Evolutionary conservation across 495 filamentous ascomycete genomes (phyloP).

Genomic region (Aspergillus nidulans): DNA sequence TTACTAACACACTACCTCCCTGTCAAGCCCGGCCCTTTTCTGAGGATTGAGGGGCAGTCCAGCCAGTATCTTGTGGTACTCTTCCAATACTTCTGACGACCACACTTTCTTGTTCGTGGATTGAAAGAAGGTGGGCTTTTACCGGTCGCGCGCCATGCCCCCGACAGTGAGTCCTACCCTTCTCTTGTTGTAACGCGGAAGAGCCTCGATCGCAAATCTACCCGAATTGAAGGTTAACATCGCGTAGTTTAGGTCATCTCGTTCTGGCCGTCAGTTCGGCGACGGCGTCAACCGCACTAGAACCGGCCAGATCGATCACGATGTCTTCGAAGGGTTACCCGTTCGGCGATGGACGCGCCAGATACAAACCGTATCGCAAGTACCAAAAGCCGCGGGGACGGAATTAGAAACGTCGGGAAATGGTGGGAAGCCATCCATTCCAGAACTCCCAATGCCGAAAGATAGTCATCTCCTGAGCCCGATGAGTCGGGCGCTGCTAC

Average conservation of each 20-base stretch:
- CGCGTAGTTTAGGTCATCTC: constrained; percentile 43
- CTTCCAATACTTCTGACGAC: neutral
- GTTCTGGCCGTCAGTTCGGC: constrained; percentile 40
- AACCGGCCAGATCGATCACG: constrained; percentile 80
- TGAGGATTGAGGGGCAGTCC: neutral
- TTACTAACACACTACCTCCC: neutral
- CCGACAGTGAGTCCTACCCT: constrained; percentile 37
- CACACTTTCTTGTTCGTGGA: neutral
- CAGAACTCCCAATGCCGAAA: constrained; percentile 72
- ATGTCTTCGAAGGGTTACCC: constrained; percentile 92
- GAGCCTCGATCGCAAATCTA: neutral
- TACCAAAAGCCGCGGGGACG: constrained; percentile 50
- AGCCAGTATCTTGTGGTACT: neutral
- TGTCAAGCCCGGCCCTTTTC: neutral
- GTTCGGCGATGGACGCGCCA: constrained; percentile 85
- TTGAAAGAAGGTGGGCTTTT: constrained; percentile 3
- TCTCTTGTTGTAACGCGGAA: neutral
- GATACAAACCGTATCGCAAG: constrained; percentile 64
- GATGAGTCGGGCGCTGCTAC: constrained; percentile 78
- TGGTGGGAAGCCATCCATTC: constrained; percentile 42
- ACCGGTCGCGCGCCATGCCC: constrained; percentile 29
- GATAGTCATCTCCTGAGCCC: constrained; percentile 76
- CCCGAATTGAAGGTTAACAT: neutral
- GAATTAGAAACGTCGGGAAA: constrained; percentile 52
- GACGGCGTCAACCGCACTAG: constrained; percentile 64